Conservation (phyloP, 2,329 filamentous ascomycete genomes). For the Blastomyces gilchristii region DNA sequence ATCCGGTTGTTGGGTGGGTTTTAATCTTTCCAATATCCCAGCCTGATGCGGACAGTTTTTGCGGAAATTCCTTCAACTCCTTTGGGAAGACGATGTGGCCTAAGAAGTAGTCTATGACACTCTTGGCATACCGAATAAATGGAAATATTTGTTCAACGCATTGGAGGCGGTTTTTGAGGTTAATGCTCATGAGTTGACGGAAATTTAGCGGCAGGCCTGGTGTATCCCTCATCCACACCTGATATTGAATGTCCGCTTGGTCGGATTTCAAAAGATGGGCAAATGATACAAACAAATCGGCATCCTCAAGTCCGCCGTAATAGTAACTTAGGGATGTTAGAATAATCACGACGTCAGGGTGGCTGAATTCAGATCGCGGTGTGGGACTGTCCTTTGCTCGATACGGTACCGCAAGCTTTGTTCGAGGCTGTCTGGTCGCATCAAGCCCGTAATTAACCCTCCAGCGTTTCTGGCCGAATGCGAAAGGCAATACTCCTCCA, state of each 20-base stretch:
- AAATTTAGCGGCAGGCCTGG: conserved; percentile 30
- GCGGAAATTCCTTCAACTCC: conserved; percentile 52
- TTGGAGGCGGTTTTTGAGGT: conserved; percentile 45
- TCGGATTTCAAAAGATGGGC: conserved; percentile 42
- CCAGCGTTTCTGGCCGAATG: conserved; percentile 50
- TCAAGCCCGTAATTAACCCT: conserved; percentile 55
- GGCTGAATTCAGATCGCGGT: conserved; percentile 50
- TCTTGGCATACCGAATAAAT: conserved; percentile 42
- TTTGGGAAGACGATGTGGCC: conserved; percentile 49
- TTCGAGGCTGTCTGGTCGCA: conserved; percentile 38
- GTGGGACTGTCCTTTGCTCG: conserved; percentile 50
- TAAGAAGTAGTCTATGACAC: conserved; percentile 55
- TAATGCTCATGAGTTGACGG: conserved; percentile 42
- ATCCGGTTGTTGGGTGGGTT: conserved; percentile 48
- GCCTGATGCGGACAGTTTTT: conserved; percentile 54
- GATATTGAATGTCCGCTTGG: conserved; percentile 43
- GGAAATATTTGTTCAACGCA: conserved; percentile 45
- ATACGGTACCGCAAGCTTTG: conserved; percentile 49
- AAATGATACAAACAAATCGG: conserved; percentile 43
- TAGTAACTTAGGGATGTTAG: conserved; percentile 50
- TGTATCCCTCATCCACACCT: conserved; percentile 24
- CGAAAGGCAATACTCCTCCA: conserved; percentile 45
- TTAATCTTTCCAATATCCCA: conserved; percentile 51
- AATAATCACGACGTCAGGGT: conserved; percentile 49
- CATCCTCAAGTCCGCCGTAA: conserved; percentile 44